phyloP scores from a whole-genome alignment of 2,329 filamentous ascomycete genomes.

The Arthroderma uncinatum region DNA sequence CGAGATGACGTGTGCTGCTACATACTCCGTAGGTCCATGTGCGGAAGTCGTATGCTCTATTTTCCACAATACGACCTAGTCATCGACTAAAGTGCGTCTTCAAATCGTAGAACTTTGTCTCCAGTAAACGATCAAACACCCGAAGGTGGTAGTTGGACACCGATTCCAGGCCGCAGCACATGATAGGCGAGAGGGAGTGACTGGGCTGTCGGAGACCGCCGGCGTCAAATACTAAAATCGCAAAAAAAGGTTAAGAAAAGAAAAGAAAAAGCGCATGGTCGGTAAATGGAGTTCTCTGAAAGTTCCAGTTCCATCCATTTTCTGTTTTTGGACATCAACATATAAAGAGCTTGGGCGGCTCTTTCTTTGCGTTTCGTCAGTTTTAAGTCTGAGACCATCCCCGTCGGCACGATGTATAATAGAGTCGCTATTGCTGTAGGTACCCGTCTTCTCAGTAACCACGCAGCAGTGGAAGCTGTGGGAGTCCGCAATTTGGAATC shows the following conservation, averaged over 20 bases:
- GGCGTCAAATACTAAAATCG: not conserved
- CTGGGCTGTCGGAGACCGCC: not conserved
- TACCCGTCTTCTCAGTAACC: constrained; percentile 7
- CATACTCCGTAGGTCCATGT: too few species aligned
- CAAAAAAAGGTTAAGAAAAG: not conserved
- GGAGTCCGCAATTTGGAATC: not conserved
- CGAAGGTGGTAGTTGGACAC: not conserved
- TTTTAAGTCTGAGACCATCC: not conserved
- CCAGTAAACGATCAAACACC: not conserved
- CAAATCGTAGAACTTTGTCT: not conserved
- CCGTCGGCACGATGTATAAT: constrained; percentile 7
- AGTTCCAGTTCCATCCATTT: not conserved
- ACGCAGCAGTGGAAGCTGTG: not conserved
- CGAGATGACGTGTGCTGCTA: not conserved
- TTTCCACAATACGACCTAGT: not conserved
- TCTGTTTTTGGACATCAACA: not conserved
- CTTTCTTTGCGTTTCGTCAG: not conserved
- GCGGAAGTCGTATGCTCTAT: not conserved
- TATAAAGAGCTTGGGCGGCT: not conserved
- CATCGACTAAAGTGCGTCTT: not conserved
- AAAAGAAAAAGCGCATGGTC: not conserved
- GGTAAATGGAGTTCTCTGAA: not conserved
- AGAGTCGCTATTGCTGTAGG: constrained; percentile 11
- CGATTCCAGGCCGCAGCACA: not conserved
- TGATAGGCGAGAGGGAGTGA: not conserved